Evolutionary conservation across 805 yeast species (phyloP).

Genomic region (Teunomyces aglyptinius): DNA sequence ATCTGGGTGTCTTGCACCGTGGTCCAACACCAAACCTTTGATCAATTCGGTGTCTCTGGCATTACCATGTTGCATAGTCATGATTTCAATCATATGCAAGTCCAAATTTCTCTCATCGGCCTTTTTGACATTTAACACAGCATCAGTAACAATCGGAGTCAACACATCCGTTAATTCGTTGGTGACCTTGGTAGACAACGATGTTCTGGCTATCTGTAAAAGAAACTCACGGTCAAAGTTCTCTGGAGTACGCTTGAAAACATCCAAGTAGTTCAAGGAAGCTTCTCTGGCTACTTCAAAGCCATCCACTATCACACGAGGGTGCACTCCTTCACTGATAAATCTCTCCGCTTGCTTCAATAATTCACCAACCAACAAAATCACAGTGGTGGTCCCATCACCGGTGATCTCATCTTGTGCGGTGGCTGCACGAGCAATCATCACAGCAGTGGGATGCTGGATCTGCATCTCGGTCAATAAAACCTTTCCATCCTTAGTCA

Average conservation of each 20-base stretch:
- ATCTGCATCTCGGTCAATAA: constrained; percentile 94
- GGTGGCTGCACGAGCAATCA: constrained; percentile 89
- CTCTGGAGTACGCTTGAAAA: constrained; percentile 53
- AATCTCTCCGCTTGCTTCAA: constrained; percentile 92
- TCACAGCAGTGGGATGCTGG: constrained; percentile 50
- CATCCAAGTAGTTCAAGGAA: constrained; percentile 65
- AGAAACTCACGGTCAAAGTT: constrained; percentile 81
- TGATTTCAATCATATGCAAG: constrained; percentile 95
- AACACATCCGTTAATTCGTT: constrained; percentile 73
- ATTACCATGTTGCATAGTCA: constrained; percentile 94
- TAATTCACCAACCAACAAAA: constrained; percentile 89
- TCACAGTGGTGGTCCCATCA: constrained; percentile 97
- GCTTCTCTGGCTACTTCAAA: constrained; percentile 86
- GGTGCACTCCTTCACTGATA: constrained; percentile 92
- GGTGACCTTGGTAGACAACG: constrained; percentile 83
- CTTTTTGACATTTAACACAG: constrained; percentile 75
- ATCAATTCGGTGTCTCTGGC: constrained; percentile 81
- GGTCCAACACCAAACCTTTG: constrained; percentile 91
- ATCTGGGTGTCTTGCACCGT: constrained; percentile 98
- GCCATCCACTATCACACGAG: constrained; percentile 91
- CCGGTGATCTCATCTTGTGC: constrained; percentile 99
- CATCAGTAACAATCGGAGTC: constrained; percentile 95
- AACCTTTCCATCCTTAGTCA: constrained; percentile 97
- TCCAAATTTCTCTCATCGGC: constrained; percentile 56
- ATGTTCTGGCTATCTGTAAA: constrained; percentile 87